phyloP scores from a whole-genome alignment of 73 alveolate genomes.

The Tetrahymena borealis region DNA sequence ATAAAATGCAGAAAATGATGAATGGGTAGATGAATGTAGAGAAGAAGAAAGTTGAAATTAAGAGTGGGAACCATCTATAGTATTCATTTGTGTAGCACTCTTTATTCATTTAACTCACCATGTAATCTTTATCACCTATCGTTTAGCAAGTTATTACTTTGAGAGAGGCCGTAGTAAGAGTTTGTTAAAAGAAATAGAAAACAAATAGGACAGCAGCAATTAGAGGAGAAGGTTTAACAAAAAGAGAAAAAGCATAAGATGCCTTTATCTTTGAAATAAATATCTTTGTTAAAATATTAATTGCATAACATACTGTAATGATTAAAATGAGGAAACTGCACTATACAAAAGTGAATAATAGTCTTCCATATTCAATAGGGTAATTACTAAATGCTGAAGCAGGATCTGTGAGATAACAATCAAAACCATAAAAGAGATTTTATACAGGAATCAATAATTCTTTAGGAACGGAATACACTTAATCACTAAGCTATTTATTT shows the following conservation, averaged over 20 bases:
- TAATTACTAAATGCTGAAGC: background rate
- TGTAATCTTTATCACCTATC: background rate
- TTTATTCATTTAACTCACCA: background rate
- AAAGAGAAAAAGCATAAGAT: background rate
- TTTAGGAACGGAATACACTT: background rate
- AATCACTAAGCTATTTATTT: background rate
- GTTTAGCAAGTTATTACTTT: background rate
- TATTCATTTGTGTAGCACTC: background rate
- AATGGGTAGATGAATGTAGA: background rate
- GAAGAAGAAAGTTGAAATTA: background rate
- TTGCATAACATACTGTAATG: background rate
- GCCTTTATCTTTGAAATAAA: too few species aligned
- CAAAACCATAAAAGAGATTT: background rate
- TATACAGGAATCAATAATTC: background rate
- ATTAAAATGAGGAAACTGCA: background rate
- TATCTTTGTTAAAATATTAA: background rate
- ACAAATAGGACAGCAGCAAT: background rate
- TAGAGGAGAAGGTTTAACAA: background rate
- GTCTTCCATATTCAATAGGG: background rate
- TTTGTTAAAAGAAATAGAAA: background rate
- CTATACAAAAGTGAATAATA: background rate
- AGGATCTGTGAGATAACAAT: background rate
- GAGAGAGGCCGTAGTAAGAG: background rate
- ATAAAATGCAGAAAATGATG: background rate
- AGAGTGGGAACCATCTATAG: background rate